Conservation (phyloP, 352 stramenopile species). For the Pythium phragmiticola region DNA sequence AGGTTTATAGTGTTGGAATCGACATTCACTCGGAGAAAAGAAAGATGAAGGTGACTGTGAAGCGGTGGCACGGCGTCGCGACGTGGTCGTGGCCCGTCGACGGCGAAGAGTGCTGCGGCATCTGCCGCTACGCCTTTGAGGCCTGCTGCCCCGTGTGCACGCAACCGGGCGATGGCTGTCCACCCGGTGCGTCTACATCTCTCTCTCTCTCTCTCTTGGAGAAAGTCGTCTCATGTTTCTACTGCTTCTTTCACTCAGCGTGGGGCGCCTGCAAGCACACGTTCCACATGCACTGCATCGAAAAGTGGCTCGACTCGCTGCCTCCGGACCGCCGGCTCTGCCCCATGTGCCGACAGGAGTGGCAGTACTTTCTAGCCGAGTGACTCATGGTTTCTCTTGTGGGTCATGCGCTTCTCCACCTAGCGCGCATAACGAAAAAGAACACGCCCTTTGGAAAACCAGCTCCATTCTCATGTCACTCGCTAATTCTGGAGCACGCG, state of each 20-base stretch:
- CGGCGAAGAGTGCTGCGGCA: constrained; percentile 90
- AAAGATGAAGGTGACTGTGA: constrained; percentile 81
- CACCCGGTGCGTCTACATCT: constrained; percentile 52
- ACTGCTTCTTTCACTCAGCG: constrained; percentile 34
- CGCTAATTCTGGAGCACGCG: constrained; percentile 50
- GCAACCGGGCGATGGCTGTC: constrained; percentile 78
- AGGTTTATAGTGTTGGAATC: neutral
- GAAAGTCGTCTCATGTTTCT: neutral
- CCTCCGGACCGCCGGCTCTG: constrained; percentile 82
- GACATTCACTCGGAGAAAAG: neutral
- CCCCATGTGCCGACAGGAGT: constrained; percentile 88
- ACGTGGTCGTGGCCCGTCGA: constrained; percentile 91
- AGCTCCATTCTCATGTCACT: neutral
- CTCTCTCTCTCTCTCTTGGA: neutral
- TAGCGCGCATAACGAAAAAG: neutral
- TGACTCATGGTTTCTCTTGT: too few relatives aligned
- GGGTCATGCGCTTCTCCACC: too few relatives aligned
- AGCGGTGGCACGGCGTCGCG: constrained; percentile 88
- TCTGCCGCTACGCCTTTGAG: constrained; percentile 84
- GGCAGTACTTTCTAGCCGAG: constrained; percentile 48
- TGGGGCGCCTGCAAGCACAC: constrained; percentile 90
- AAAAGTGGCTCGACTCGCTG: constrained; percentile 90
- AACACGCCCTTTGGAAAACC: neutral
- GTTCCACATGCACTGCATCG: constrained; percentile 93
- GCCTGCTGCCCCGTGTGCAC: constrained; percentile 80